Conservation (phyloP, 495 filamentous ascomycete genomes). For the Astrothelium subdiscretum region DNA sequence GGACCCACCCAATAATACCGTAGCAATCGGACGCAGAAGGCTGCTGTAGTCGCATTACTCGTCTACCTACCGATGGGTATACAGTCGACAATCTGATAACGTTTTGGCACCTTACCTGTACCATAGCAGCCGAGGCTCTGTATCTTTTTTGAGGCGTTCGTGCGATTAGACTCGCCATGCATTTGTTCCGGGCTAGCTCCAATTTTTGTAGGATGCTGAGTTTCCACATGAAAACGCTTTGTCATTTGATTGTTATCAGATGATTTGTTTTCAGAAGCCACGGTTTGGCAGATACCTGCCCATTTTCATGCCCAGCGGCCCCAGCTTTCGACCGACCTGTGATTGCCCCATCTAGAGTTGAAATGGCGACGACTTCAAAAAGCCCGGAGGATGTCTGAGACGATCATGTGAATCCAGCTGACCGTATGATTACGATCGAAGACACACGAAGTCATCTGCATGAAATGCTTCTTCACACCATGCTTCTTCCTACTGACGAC, state of each 20-base stretch:
- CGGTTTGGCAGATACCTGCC: background rate
- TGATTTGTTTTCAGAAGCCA: background rate
- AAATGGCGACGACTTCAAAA: background rate
- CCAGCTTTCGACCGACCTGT: background rate
- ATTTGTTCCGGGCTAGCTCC: background rate
- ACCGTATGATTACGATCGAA: background rate
- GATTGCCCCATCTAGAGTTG: background rate
- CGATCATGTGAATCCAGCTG: background rate
- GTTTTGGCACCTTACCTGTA: background rate
- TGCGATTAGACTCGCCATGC: background rate
- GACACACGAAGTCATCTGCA: background rate
- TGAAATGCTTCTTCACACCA: background rate
- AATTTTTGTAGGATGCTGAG: background rate
- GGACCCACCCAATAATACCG: too few species aligned
- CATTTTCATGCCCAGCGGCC: background rate
- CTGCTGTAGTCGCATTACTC: background rate
- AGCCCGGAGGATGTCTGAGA: background rate
- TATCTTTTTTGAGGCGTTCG: background rate
- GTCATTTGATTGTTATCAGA: background rate
- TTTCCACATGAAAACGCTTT: background rate
- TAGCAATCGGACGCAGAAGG: too few species aligned
- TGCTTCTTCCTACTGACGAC: background rate
- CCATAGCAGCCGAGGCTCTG: background rate
- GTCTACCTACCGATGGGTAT: too few species aligned
- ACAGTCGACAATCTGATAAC: background rate